Evolutionary conservation across 805 yeast species (phyloP).

Genomic region (Myxozyma mucilagina): DNA sequence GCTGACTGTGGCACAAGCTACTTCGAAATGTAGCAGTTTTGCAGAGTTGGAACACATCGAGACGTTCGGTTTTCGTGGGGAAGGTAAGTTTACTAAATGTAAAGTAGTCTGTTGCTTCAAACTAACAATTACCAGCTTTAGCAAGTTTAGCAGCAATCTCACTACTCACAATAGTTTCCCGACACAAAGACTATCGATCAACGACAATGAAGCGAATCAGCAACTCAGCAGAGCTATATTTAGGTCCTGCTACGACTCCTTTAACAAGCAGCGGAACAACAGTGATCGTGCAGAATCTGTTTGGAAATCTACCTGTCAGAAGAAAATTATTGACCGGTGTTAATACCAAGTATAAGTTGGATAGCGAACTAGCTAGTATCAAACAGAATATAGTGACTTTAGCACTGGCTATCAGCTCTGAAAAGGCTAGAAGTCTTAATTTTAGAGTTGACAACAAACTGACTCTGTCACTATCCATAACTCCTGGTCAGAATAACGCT

Average conservation of each 20-base stretch:
- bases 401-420: not conserved
- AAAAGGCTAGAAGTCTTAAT: not conserved
- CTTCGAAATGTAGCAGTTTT: conserved; percentile 48
- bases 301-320: conserved; percentile 36
- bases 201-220: conserved; percentile 24
- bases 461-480: not conserved
- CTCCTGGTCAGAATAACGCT: not conserved
- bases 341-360: not conserved
- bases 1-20: conserved; percentile 32
- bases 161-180: conserved; percentile 48
- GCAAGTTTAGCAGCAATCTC: conserved; percentile 47
- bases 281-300: conserved; percentile 32
- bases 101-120: not conserved
- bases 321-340: conserved; percentile 6
- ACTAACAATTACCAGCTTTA: conserved; percentile 43
- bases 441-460: conserved; percentile 7
- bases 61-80: conserved; percentile 32
- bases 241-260: not conserved
- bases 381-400: not conserved
- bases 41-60: conserved; percentile 37
- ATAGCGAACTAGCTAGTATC: not conserved
- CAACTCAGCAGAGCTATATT: conserved; percentile 9
- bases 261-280: conserved; percentile 28
- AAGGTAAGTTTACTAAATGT: conserved; percentile 10
- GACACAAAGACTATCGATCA: conserved; percentile 31